These are phyloP conservation scores for Colletotrichum australisinense DNA, from an alignment of 2,329 filamentous ascomycete genomes.

Conservation along the genomic window DNA sequence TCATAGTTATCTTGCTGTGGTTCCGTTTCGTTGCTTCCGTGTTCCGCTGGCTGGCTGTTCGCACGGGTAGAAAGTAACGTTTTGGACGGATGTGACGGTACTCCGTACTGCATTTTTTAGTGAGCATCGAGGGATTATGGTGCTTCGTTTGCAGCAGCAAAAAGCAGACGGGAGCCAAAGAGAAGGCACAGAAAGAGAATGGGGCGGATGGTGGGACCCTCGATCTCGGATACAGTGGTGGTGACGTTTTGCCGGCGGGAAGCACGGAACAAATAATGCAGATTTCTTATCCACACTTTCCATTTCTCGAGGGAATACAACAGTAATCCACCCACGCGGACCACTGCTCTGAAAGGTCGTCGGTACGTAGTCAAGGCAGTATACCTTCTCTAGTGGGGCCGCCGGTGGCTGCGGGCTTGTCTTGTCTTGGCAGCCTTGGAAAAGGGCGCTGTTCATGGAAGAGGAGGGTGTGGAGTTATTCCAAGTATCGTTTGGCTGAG, in stretches of 20 bases:
- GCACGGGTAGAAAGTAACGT: not conserved
- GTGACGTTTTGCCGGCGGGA: conserved; percentile 28
- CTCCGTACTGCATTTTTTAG: too few relatives aligned
- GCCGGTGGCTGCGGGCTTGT: conserved; percentile 21
- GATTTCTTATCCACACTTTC: not conserved
- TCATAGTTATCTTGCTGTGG: not conserved
- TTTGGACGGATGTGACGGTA: not conserved
- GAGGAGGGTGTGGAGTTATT: not conserved
- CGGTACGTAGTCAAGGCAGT: not conserved
- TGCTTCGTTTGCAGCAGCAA: too few relatives aligned
- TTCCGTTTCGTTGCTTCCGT: not conserved
- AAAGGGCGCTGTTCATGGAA: not conserved
- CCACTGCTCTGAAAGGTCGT: not conserved
- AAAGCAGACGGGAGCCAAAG: not conserved
- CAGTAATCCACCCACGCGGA: not conserved
- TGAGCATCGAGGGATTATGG: not conserved
- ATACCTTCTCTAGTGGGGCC: conserved; percentile 25
- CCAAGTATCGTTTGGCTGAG: not conserved
- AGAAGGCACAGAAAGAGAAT: not conserved
- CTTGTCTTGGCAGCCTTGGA: not conserved
- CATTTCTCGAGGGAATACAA: too few relatives aligned
- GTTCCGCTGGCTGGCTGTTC: not conserved
- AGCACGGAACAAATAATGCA: conserved; percentile 16
- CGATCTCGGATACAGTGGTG: conserved; percentile 32
- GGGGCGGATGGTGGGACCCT: not conserved